Evolutionary conservation across 495 filamentous ascomycete species (phyloP).

Genomic region (Pseudomonodictys pantanalensis): DNA sequence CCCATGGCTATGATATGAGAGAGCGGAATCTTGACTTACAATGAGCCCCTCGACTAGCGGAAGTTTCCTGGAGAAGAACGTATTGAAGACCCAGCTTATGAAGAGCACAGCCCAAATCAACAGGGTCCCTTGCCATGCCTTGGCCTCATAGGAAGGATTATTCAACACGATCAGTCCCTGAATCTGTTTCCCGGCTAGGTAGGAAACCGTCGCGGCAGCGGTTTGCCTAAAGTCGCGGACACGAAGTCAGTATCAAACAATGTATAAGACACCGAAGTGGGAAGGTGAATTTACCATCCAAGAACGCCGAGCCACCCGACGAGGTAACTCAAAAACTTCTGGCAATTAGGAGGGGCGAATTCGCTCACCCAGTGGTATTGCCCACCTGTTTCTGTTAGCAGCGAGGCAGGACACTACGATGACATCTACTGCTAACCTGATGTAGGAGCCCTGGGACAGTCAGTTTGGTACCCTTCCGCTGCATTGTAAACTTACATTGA

Average conservation of each 20-base stretch:
- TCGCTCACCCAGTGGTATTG: conserved; percentile 55
- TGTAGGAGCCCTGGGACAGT: too few species aligned
- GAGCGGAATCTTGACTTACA: too few species aligned
- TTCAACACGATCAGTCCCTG: conserved; percentile 57
- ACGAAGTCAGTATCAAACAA: conserved; percentile 6
- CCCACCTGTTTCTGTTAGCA: conserved; percentile 46
- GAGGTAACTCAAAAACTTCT: conserved; percentile 48
- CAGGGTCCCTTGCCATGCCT: not conserved
- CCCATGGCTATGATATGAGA: too few species aligned
- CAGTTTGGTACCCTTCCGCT: too few species aligned
- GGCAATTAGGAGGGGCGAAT: conserved; percentile 41
- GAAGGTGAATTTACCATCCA: too few species aligned
- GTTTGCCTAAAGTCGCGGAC: conserved; percentile 29
- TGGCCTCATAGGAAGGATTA: conserved; percentile 30
- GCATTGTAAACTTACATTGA: too few species aligned
- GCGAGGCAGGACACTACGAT: not conserved
- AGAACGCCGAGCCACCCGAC: conserved; percentile 43
- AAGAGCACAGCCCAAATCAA: conserved; percentile 33
- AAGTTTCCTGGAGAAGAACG: not conserved
- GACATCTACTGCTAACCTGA: too few species aligned
- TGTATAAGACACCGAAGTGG: too few species aligned
- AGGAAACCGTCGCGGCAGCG: conserved; percentile 50
- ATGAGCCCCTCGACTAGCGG: not conserved
- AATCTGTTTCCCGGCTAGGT: conserved; percentile 54
- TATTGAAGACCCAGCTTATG: not conserved